Percentiles rank a stretch among this genome's conserved stretches.
phyloP scores from a whole-genome alignment of 441 rosid species.

The Theobroma grandiflorum region DNA sequence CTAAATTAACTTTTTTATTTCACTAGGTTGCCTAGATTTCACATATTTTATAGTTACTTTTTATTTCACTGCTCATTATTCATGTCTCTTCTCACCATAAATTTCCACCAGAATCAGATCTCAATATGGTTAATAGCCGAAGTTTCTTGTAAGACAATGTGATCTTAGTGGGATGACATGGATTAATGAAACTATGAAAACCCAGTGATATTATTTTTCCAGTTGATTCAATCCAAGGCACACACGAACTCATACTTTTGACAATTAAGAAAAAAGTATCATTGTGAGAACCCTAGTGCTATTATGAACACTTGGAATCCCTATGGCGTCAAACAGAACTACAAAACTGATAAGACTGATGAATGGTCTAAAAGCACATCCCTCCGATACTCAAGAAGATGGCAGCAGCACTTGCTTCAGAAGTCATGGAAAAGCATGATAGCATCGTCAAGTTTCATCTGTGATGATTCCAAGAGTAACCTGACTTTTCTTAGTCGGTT shows the following conservation, averaged over 20 bases:
- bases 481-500: constrained; percentile 43
- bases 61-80: not conserved
- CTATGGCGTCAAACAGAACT: not conserved
- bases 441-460: constrained; percentile 75
- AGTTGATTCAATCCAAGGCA: not conserved
- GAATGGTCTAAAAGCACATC: not conserved
- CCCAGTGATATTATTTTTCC: too few relatives aligned
- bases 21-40: not conserved
- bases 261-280: not conserved
- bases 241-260: not conserved
- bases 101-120: not conserved
- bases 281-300: not conserved
- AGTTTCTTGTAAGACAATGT: not conserved
- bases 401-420: constrained; percentile 33
- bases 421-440: constrained; percentile 86
- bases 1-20: not conserved
- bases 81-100: too few relatives aligned
- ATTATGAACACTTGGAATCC: not conserved
- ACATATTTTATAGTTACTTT: not conserved
- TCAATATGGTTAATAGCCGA: too few relatives aligned
- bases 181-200: not conserved
- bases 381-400: not conserved
- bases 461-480: constrained; percentile 56
- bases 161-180: not conserved
- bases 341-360: not conserved